Evolutionary conservation across 129 eudicot species (phyloP).

Genomic region (Calendula officinalis): DNA sequence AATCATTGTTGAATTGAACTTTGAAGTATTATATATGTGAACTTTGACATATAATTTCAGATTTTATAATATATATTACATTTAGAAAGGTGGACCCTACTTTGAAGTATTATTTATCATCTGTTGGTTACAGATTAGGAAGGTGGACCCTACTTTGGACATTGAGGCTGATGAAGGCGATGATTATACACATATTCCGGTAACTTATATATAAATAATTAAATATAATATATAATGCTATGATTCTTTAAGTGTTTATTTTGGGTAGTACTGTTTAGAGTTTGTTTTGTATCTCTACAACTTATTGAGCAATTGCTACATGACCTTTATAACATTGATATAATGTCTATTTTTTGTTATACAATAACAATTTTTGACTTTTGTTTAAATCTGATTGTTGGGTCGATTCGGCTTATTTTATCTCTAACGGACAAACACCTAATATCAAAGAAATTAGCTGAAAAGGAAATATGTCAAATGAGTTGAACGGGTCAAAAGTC

Average conservation of each 20-base stretch:
- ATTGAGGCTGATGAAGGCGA: conserved; percentile 99
- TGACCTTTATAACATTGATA: background rate
- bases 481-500: background rate
- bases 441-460: background rate
- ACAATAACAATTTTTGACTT: background rate
- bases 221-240: conserved; percentile 1
- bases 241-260: background rate
- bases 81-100: conserved; percentile 93
- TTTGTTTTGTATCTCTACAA: conserved; percentile 8
- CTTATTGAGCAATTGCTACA: conserved; percentile 1
- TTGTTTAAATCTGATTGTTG: background rate
- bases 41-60: no score
- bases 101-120: conserved; percentile 27
- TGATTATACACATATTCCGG: conserved; percentile 96
- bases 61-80: no score
- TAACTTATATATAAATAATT: conserved; percentile 46
- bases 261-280: background rate
- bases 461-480: background rate
- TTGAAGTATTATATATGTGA: no score
- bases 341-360: background rate
- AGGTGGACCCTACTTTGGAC: conserved; percentile 96
- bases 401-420: background rate
- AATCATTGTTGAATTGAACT: no score
- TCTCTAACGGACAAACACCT: background rate
- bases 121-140: conserved; percentile 66